Conservation (phyloP, 225 moss, liverwort and hornwort genomes). For the Pseudisothecium myosuroides region DNA sequence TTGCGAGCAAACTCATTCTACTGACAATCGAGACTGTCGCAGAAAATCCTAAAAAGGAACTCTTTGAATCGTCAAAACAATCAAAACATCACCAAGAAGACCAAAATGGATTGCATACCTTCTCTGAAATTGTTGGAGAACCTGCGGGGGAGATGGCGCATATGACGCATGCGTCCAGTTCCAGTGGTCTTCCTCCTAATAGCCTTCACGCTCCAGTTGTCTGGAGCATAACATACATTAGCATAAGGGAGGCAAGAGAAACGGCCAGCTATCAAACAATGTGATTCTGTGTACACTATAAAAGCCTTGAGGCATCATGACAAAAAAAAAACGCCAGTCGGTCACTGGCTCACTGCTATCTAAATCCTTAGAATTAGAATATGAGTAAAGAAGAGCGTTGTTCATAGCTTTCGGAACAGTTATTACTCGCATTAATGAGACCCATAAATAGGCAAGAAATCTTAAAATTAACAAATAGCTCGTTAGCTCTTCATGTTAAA, state of each 20-base stretch:
- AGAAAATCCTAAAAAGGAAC: neutral
- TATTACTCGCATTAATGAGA: neutral
- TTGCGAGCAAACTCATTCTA: neutral
- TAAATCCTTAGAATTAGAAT: neutral
- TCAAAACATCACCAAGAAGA: neutral
- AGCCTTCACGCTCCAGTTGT: slow-evolving; percentile 91
- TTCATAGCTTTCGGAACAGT: neutral
- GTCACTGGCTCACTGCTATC: neutral
- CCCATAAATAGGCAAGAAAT: neutral
- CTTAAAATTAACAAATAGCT: neutral
- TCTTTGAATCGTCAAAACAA: neutral
- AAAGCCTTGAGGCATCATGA: neutral
- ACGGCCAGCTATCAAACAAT: neutral
- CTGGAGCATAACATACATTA: neutral
- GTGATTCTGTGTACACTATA: neutral
- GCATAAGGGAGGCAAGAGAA: neutral
- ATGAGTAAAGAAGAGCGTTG: no score
- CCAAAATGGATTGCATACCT: slow-evolving; percentile 19
- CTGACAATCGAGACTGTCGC: neutral
- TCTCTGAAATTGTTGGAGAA: slow-evolving; percentile 82
- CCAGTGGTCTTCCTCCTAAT: slow-evolving; percentile 81
- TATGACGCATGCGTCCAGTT: slow-evolving; percentile 74
- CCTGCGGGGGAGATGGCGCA: slow-evolving; percentile 69
- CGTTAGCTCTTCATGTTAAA: neutral
- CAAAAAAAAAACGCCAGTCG: neutral